A percentile compares a stretch with the other conserved stretches of the same genome.
Evolutionary conservation across 176 grass and related monocot genomes (phyloP).

Genomic region (Musa acuminata): DNA sequence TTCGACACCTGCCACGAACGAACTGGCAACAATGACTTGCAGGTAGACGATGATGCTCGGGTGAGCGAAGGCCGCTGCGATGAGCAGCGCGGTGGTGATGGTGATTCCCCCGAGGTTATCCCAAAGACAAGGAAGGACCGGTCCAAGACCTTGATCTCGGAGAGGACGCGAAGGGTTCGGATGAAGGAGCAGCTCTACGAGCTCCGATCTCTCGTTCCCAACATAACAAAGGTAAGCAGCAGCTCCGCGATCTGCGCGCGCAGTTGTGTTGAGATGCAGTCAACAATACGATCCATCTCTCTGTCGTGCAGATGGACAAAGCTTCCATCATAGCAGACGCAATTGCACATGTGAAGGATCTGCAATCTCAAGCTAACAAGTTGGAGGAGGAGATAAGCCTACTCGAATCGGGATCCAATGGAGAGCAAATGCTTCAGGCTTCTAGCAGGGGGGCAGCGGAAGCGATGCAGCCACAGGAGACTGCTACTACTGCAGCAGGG

Average conservation of each 20-base stretch:
- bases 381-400: conserved; percentile 47
- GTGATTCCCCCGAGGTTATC: conserved; percentile 19
- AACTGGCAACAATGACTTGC: not conserved
- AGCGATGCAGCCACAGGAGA: not conserved
- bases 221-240: conserved; percentile 63
- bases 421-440: conserved; percentile 11
- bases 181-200: conserved; percentile 96
- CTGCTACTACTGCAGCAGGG: not conserved
- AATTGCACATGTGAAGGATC: conserved; percentile 50
- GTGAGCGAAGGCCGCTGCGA: not conserved
- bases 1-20: too few relatives aligned
- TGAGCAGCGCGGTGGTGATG: conserved; percentile 25
- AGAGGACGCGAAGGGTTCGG: conserved; percentile 65
- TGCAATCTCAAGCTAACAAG: conserved; percentile 54
- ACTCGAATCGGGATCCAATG: conserved; percentile 37
- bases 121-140: conserved; percentile 53
- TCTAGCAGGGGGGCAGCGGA: not conserved
- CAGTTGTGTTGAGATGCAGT: too few relatives aligned
- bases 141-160: conserved; percentile 73
- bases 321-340: conserved; percentile 91
- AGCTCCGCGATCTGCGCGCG: too few relatives aligned
- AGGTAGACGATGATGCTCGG: not conserved
- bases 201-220: conserved; percentile 69
- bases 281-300: not conserved
- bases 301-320: conserved; percentile 73